These are phyloP conservation scores for Phaeomoniella chlamydospora DNA, from an alignment of 2,329 filamentous ascomycete genomes.

Conservation along the genomic window DNA sequence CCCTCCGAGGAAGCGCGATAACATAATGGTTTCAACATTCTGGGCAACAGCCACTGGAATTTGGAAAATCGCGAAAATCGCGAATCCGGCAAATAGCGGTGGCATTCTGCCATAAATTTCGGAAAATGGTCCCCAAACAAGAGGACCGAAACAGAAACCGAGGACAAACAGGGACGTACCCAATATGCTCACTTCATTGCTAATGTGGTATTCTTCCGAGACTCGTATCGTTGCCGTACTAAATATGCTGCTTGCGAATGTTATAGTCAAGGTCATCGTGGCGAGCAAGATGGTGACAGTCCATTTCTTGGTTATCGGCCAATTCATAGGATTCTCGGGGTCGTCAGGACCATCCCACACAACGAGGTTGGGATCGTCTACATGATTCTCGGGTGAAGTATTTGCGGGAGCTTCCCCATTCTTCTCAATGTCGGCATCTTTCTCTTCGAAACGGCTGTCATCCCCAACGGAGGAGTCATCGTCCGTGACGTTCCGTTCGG, in stretches of 20 bases:
- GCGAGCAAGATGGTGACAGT: conserved; percentile 25
- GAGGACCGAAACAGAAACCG: conserved; percentile 23
- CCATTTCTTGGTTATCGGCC: conserved; percentile 22
- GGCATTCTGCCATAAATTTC: conserved; percentile 35
- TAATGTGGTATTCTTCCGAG: conserved; percentile 28
- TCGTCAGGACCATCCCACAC: conserved; percentile 13
- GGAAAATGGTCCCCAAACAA: conserved; percentile 28
- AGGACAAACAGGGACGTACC: conserved; percentile 35
- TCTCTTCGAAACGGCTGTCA: neutral
- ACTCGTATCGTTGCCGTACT: conserved; percentile 23
- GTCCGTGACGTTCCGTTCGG: neutral
- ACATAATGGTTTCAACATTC: conserved; percentile 38
- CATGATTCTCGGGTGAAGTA: too few species aligned
- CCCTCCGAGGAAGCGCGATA: conserved; percentile 40
- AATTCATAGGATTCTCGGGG: conserved; percentile 14
- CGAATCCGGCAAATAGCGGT: conserved; percentile 34
- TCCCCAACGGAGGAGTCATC: neutral
- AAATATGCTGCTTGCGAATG: conserved; percentile 32
- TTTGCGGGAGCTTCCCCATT: neutral
- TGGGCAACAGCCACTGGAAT: conserved; percentile 39
- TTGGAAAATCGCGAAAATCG: conserved; percentile 37
- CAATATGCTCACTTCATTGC: conserved; percentile 32
- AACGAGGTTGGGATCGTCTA: conserved; percentile 7
- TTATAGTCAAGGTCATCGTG: conserved; percentile 29
- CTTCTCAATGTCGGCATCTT: neutral